Evolutionary conservation across 768 basidiomycete species (phyloP).

Genomic region (Phlegmacium glaucopus): DNA sequence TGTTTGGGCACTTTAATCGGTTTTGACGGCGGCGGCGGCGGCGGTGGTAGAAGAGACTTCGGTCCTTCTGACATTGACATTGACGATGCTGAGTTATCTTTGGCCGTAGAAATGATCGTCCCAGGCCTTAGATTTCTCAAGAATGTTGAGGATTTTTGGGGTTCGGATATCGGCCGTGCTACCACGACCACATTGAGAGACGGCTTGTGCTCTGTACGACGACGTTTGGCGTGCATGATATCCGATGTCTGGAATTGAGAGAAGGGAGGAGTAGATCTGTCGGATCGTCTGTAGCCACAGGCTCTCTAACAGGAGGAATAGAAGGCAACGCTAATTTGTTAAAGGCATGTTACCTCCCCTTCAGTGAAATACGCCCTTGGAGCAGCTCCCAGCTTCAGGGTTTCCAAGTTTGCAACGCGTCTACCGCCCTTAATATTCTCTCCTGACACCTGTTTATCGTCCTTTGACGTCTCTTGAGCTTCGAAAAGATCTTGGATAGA

Average conservation of each 20-base stretch:
- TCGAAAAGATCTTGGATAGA: too few species aligned
- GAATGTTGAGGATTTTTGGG: constrained; percentile 16
- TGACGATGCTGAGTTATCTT: constrained; percentile 1
- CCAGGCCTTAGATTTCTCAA: constrained; percentile 20
- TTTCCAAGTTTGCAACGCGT: too few species aligned
- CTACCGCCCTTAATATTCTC: too few species aligned
- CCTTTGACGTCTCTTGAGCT: too few species aligned
- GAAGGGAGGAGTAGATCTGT: constrained; percentile 7
- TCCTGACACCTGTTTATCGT: too few species aligned
- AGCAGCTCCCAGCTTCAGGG: too few species aligned
- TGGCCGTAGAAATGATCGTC: constrained; percentile 12
- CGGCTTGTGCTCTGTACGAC: constrained; percentile 11
- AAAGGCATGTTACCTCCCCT: too few species aligned
- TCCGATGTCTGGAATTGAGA: constrained; percentile 9
- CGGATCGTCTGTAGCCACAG: not conserved
- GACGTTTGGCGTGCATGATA: constrained; percentile 11
- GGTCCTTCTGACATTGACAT: not conserved
- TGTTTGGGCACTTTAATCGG: not conserved
- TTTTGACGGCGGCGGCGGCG: not conserved
- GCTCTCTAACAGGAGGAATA: constrained; percentile 13
- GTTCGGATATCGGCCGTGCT: constrained; percentile 8
- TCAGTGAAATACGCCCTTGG: too few species aligned
- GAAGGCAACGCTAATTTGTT: not conserved
- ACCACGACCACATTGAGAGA: constrained; percentile 1
- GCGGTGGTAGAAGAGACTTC: too few species aligned